Evolutionary conservation across 202 grass and related monocot species (phyloP), one percentile per base, ranked within the genome.

Genomic region (Hordeum pubiflorum): DNA sequence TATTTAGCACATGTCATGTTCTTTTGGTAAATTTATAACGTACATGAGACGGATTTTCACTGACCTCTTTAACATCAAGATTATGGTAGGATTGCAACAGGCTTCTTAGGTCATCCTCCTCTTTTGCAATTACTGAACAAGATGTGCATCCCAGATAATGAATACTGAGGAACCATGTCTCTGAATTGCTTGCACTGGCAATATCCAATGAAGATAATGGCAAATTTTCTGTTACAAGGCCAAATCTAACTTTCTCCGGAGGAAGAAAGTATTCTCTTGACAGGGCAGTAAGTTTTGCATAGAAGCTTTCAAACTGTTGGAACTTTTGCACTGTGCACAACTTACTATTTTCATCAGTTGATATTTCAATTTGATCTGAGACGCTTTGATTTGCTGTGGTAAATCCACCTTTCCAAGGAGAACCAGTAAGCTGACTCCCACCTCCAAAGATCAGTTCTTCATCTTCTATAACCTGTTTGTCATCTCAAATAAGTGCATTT

Each of bases 261-360:
- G 92, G 88, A 63, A 93, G 82, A 91, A 98, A 91, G 78, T 88
- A 72, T 68, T 98, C 95, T 79, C 89, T 98, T 85, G 90, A 87
- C 81, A 91, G 62, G 79, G 86, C 75, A 89, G 76, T 86, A 84
- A 98, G 89, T 59, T 91, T 90, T 61, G 44, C 61, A 63, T 88
- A 94, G 84, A 98, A 91, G 71, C 74, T 77, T 87, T 86, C 79
- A 63, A 98, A 98, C 50, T 88, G 78, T 67, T 88, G 76, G 83
- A 98, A 94, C 52, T 86, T 93, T 80, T 88, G 79, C 63, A 33
- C 12, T 82, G 86, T 86, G 74, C 95, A 98, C 68, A 84, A 9
- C 48, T 79, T 79, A 74, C 79, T 64, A 33, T 75, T 79, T 70
- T 31, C 81, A 79, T 64, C 81, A 27, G 78, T 79, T 84, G 56